Evolutionary conservation across 331 rosid species (phyloP).

Genomic region (Cucumis variabilis): DNA sequence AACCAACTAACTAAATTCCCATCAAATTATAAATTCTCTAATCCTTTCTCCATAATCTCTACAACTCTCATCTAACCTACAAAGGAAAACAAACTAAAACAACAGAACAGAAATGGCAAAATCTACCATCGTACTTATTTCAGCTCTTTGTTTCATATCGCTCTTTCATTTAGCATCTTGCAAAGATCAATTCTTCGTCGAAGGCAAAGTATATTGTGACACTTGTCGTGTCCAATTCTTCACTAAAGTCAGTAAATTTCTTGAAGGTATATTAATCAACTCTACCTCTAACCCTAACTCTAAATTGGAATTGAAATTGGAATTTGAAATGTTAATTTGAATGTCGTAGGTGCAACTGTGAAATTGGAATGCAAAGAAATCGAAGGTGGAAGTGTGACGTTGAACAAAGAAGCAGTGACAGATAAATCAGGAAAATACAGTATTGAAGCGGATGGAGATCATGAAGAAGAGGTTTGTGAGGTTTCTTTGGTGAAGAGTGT

Average conservation of each 20-base stretch:
- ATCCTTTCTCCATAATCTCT: background rate
- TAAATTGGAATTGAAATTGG: too few relatives aligned
- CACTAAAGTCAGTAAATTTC: constrained; percentile 48
- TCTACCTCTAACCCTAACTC: background rate
- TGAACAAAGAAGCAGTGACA: constrained; percentile 51
- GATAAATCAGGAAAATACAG: constrained; percentile 46
- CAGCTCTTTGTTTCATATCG: constrained; percentile 65
- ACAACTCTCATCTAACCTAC: background rate
- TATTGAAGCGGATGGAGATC: constrained; percentile 67
- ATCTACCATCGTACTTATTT: constrained; percentile 47
- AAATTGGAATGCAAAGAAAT: constrained; percentile 61
- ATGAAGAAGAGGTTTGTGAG: constrained; percentile 69
- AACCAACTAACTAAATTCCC: background rate
- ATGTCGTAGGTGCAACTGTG: constrained; percentile 65
- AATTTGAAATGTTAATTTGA: background rate
- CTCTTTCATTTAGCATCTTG: constrained; percentile 30
- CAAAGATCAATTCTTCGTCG: constrained; percentile 37
- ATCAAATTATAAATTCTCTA: background rate
- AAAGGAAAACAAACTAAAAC: too few relatives aligned
- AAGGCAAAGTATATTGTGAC: constrained; percentile 83
- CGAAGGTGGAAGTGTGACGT: constrained; percentile 43
- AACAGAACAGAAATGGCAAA: constrained; percentile 50
- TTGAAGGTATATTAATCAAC: constrained; percentile 42
- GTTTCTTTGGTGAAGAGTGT: constrained; percentile 56
- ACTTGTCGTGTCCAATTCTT: constrained; percentile 77